phyloP scores from a whole-genome alignment of 805 yeast species.

The Yueomyces sp. region DNA sequence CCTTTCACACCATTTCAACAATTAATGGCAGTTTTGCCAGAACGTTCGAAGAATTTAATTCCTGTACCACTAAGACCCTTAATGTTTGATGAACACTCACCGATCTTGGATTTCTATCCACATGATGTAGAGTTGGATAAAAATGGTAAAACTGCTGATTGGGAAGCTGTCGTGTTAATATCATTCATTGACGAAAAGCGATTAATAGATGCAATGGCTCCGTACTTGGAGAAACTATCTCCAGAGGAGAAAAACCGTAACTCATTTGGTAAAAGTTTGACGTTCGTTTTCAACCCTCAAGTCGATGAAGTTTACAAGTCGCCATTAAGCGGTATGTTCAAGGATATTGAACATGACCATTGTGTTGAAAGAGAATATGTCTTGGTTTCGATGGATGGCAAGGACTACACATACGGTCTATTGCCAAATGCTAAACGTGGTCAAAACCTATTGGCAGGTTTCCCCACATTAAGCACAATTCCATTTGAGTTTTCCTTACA shows the following conservation, averaged over 20 bases:
- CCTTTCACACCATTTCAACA: conserved; percentile 94
- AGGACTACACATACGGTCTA: conserved; percentile 37
- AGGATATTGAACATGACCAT: conserved; percentile 66
- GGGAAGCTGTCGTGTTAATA: conserved; percentile 95
- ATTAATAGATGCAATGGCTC: conserved; percentile 57
- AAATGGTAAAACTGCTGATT: conserved; percentile 90
- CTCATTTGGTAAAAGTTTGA: conserved; percentile 53
- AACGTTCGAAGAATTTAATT: conserved; percentile 68
- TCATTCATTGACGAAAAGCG: conserved; percentile 82
- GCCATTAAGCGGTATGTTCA: conserved; percentile 45
- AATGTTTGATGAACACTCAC: conserved; percentile 78
- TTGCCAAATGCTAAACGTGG: conserved; percentile 37
- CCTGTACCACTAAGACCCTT: conserved; percentile 67
- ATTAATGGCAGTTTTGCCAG: conserved; percentile 94
- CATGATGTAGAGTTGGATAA: conserved; percentile 72
- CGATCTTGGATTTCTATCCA: conserved; percentile 86
- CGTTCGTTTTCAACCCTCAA: conserved; percentile 68
- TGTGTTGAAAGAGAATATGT: conserved; percentile 52
- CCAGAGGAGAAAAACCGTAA: conserved; percentile 68
- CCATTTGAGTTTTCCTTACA: conserved; percentile 43
- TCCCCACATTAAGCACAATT: conserved; percentile 69
- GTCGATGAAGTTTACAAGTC: conserved; percentile 51
- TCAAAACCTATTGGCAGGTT: conserved; percentile 62
- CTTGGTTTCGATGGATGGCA: conserved; percentile 28
- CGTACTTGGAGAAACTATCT: conserved; percentile 45